Conservation (phyloP, 352 stramenopile genomes). For the Pilasporangium apinafurcum region DNA sequence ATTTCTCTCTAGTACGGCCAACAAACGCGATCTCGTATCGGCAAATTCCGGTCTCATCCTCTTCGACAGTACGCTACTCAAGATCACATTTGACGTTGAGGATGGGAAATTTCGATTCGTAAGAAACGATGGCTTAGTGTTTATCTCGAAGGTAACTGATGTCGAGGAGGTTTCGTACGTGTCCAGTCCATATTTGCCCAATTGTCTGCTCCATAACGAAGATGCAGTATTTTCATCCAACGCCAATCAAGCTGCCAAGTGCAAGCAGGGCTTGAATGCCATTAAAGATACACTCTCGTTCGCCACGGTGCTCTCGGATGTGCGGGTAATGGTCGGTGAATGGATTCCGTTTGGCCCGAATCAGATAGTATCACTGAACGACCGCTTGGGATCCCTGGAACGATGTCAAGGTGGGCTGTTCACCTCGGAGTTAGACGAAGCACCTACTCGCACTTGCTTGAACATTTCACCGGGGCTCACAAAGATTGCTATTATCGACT, state of each 20-base stretch:
- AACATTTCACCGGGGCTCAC: conserved; percentile 88
- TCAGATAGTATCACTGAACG: conserved; percentile 97
- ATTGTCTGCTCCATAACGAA: conserved; percentile 92
- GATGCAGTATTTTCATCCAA: conserved; percentile 94
- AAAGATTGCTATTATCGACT: conserved; percentile 96
- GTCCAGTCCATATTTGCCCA: conserved; percentile 94
- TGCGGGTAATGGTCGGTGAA: conserved; percentile 96
- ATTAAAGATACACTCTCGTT: conserved; percentile 94
- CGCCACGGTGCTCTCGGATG: conserved; percentile 95
- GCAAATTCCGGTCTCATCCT: conserved; percentile 84
- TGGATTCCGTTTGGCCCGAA: conserved; percentile 98
- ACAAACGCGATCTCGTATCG: conserved; percentile 17
- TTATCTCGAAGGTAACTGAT: conserved; percentile 92
- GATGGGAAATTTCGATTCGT: conserved; percentile 89
- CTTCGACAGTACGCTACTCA: conserved; percentile 88
- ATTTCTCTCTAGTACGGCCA: conserved; percentile 32
- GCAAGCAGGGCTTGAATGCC: conserved; percentile 67
- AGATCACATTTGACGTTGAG: conserved; percentile 88
- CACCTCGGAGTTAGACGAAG: conserved; percentile 89
- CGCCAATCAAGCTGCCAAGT: conserved; percentile 86
- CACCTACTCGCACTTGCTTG: conserved; percentile 80
- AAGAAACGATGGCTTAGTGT: conserved; percentile 74
- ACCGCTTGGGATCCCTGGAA: conserved; percentile 94
- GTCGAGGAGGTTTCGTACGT: conserved; percentile 97
- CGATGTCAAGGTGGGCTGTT: conserved; percentile 96